phyloP scores from a whole-genome alignment of 2,329 filamentous ascomycete species.

The Clarireedia hainanense region DNA sequence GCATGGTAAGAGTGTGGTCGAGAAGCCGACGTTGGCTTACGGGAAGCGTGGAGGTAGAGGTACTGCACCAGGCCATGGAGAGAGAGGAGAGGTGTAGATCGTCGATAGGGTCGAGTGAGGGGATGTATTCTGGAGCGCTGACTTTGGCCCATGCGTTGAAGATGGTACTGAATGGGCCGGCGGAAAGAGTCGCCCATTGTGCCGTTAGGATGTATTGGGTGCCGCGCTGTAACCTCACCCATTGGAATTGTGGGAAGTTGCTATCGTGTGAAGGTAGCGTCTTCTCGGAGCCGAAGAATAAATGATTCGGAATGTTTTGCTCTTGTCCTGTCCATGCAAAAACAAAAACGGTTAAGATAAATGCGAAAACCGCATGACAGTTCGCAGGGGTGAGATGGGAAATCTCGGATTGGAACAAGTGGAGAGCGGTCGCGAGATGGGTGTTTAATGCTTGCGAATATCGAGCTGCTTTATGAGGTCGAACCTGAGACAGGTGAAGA shows the following conservation, averaged over 20 bases:
- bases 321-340: slow-evolving; percentile 29
- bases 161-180: slow-evolving; percentile 21
- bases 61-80: slow-evolving; percentile 12
- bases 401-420: slow-evolving; percentile 33
- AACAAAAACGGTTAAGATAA: slow-evolving; percentile 28
- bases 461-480: slow-evolving; percentile 15
- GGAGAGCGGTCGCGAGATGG: slow-evolving; percentile 27
- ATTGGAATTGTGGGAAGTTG: slow-evolving; percentile 22
- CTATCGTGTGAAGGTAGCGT: slow-evolving; percentile 4
- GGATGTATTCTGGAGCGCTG: slow-evolving; percentile 10
- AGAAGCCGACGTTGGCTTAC: slow-evolving; percentile 11
- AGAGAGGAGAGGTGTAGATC: slow-evolving; percentile 14
- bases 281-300: slow-evolving; percentile 30
- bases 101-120: slow-evolving; percentile 14
- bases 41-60: neutral
- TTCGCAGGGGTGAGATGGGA: slow-evolving; percentile 35
- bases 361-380: slow-evolving; percentile 28
- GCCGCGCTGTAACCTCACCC: slow-evolving; percentile 28
- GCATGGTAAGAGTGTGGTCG: slow-evolving; percentile 6
- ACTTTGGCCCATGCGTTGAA: slow-evolving; percentile 19
- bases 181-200: slow-evolving; percentile 15
- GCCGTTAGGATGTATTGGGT: slow-evolving; percentile 20
- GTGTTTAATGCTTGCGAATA: slow-evolving; percentile 27
- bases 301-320: slow-evolving; percentile 15
- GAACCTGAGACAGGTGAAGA: slow-evolving; percentile 30